Evolutionary conservation across 2,329 filamentous ascomycete genomes (phyloP).

Genomic region (Dichotomopilus funicola): DNA sequence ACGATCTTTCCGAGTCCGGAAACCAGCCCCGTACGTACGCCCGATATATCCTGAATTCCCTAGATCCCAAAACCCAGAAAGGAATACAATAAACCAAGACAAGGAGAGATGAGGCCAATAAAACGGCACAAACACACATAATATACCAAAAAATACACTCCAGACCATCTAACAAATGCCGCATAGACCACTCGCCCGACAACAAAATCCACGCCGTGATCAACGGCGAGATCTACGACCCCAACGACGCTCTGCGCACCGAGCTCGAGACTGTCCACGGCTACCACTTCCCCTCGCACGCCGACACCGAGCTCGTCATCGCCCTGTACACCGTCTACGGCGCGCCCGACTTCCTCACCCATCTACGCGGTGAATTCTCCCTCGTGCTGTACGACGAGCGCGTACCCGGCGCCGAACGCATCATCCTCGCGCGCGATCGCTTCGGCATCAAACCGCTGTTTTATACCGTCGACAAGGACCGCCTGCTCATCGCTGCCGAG

Average conservation of each 20-base stretch:
- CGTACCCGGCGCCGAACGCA: slow-evolving; percentile 23
- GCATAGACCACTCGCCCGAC: slow-evolving; percentile 30
- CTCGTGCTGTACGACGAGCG: slow-evolving; percentile 45
- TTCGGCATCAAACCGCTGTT: slow-evolving; percentile 53
- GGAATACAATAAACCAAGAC: not conserved
- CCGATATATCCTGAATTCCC: no score
- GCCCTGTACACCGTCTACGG: slow-evolving; percentile 47
- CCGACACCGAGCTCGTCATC: slow-evolving; percentile 47
- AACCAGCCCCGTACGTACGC: slow-evolving; percentile 34
- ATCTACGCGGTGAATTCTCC: slow-evolving; percentile 50
- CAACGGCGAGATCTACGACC: slow-evolving; percentile 52
- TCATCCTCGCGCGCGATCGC: slow-evolving; percentile 46
- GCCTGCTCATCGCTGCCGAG: slow-evolving; percentile 44
- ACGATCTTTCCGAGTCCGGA: slow-evolving; percentile 42
- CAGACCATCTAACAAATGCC: not conserved
- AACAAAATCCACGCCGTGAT: slow-evolving; percentile 47
- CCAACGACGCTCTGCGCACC: slow-evolving; percentile 39
- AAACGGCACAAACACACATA: not conserved
- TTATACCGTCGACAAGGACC: slow-evolving; percentile 36
- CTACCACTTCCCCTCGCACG: slow-evolving; percentile 40
- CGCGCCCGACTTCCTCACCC: slow-evolving; percentile 28
- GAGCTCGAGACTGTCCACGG: slow-evolving; percentile 29
- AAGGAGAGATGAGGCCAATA: not conserved
- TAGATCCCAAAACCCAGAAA: not conserved
- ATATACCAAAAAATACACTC: not conserved